phyloP scores from a whole-genome alignment of 768 basidiomycete genomes.

The Rhodotorula graminis region DNA sequence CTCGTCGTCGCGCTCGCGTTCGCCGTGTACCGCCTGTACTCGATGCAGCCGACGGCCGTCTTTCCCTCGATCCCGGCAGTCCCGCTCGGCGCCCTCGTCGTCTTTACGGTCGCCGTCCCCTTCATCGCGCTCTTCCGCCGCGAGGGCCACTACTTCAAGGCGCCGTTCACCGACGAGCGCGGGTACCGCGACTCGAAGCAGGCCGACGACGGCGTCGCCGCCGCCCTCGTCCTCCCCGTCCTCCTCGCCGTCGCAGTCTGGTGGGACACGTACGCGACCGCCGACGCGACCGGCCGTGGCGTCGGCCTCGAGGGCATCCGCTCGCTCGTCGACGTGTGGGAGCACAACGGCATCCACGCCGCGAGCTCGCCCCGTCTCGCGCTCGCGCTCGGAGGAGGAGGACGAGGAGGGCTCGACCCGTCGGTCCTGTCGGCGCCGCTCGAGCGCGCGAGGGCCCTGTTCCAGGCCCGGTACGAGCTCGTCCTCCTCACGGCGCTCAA shows the following conservation, averaged over 20 bases:
- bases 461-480: conserved; percentile 38
- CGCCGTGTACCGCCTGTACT: conserved; percentile 33
- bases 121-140: conserved; percentile 37
- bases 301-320: conserved; percentile 32
- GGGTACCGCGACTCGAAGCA: conserved; percentile 36
- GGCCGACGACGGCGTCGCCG: conserved; percentile 42
- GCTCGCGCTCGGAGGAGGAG: no score
- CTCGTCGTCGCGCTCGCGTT: conserved; percentile 31
- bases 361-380: background rate
- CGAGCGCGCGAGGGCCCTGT: conserved; percentile 18
- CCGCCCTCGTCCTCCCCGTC: conserved; percentile 37
- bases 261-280: conserved; percentile 37
- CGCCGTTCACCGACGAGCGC: conserved; percentile 44
- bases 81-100: conserved; percentile 23
- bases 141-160: conserved; percentile 29
- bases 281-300: background rate
- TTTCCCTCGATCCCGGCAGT: conserved; percentile 27
- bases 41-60: conserved; percentile 14
- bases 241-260: conserved; percentile 36
- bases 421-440: background rate
- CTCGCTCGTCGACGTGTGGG: conserved; percentile 39
- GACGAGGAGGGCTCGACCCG: background rate
- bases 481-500: conserved; percentile 40
- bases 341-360: conserved; percentile 28
- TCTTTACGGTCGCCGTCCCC: conserved; percentile 25